Conservation (phyloP, 495 filamentous ascomycete species). For the Friedmanniomyces simplex region DNA sequence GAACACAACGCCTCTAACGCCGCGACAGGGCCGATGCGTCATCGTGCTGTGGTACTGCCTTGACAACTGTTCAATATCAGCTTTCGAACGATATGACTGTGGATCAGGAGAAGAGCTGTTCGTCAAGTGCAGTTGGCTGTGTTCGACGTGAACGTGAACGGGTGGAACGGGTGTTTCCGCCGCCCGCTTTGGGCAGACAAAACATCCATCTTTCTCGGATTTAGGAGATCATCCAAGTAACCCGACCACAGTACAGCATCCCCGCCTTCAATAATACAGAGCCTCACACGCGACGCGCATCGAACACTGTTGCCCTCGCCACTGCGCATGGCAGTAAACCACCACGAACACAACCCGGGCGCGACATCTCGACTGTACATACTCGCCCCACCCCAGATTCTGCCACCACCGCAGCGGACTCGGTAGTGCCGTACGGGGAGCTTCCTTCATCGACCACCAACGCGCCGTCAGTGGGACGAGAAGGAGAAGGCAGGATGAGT, state of each 20-base stretch:
- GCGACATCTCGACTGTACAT: neutral
- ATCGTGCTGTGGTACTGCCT: no score
- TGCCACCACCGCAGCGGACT: neutral
- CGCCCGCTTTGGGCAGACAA: neutral
- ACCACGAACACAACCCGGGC: neutral
- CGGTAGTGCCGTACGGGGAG: neutral
- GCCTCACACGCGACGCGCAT: neutral
- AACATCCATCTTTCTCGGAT: neutral
- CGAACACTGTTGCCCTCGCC: neutral
- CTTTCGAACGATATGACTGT: no score
- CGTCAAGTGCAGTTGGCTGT: neutral
- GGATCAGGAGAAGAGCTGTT: no score
- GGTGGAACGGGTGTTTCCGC: neutral
- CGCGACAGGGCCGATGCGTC: no score
- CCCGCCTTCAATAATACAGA: neutral
- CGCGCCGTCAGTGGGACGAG: neutral
- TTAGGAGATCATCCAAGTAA: neutral
- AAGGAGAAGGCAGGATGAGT: slow-evolving; percentile 10
- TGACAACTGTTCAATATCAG: no score
- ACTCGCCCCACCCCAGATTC: neutral
- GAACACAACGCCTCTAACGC: no score
- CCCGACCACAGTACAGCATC: neutral
- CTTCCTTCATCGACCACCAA: neutral
- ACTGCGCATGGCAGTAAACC: neutral
- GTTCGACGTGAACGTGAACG: neutral